Base-by-base conservation (phyloP, 2,329 filamentous ascomycete genomes). In the Acrocalymma vagum region DNA sequence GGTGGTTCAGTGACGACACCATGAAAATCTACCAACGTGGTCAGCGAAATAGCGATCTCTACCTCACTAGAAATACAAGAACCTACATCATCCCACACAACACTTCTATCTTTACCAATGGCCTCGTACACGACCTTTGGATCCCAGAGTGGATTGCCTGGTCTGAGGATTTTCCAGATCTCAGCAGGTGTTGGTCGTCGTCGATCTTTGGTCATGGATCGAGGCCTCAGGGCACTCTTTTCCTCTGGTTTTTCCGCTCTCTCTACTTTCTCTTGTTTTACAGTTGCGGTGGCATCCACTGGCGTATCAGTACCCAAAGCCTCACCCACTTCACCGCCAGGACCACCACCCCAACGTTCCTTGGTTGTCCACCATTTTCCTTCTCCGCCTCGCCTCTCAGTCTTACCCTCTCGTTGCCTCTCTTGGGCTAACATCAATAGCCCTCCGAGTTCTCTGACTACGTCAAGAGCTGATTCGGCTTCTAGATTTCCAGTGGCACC, bases 1-100 rank as follows among this genome's bases (percentile, higher is more conserved):
- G 83, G 63, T 84, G 82, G 60, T 84, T 84, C 48, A 85, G 70
- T 16, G 80, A 80, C 9, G 82, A 84, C 31, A 85, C 56, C 73
- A 84, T 77, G 64, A 81, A 84, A 35, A 85, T 75, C 80, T 85
- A 54, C 18, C 14, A 4, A 28, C n/a, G 9, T 18, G 17, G 35
- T 65, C 18, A 62, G 39, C 38, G 32, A 31, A 25, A 31, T 9
- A 11, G 20, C 15, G 9, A n/a, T n/a, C 15, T 20, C 21, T 22
- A 11, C 37, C 22, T 22, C 21, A 21, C 13, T 27, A 20, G 22
- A 38, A 30, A 17, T 27, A 36, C n/a, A n/a, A 27, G 23, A 26
- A 32, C 77, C 55, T 71, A 83, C 81, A 69, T 83, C 77, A 49
- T 82, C 79, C 66, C 72, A 79, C 7, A 71, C 69, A 28, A 64